These are phyloP conservation scores for Margaritispora aquatica DNA, from an alignment of 495 filamentous ascomycete genomes.

Conservation along the genomic window DNA sequence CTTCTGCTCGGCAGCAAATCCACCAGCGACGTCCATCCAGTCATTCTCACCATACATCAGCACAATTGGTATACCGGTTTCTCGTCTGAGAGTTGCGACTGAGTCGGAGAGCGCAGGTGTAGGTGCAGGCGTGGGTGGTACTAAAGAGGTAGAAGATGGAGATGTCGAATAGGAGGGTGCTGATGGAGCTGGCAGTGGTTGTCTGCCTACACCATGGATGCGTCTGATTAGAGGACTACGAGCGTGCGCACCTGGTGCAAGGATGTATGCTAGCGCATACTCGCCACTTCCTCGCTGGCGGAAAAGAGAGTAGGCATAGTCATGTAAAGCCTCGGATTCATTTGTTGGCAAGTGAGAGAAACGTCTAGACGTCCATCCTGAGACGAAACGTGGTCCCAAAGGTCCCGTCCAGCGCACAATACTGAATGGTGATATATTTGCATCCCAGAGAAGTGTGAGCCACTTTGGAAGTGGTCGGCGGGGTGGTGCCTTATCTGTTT, in stretches of 20 bases:
- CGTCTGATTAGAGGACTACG: slow-evolving; percentile 80
- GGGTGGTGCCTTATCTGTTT: slow-evolving; percentile 23
- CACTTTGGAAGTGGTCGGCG: slow-evolving; percentile 69
- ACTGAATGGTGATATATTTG: slow-evolving; percentile 92
- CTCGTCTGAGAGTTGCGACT: slow-evolving; percentile 32
- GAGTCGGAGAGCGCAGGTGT: neutral
- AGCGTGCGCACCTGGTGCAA: slow-evolving; percentile 90
- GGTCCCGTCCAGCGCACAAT: slow-evolving; percentile 88
- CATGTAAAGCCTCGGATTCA: slow-evolving; percentile 79
- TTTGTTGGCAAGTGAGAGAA: slow-evolving; percentile 81
- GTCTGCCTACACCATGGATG: slow-evolving; percentile 79
- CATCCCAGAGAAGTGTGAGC: slow-evolving; percentile 91
- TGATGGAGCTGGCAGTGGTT: slow-evolving; percentile 32
- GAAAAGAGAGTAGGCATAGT: slow-evolving; percentile 94
- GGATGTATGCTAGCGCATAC: slow-evolving; percentile 86
- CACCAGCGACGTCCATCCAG: slow-evolving; percentile 95
- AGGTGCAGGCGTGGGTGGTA: neutral
- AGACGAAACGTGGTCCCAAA: slow-evolving; percentile 83
- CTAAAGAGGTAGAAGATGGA: slow-evolving; percentile 12
- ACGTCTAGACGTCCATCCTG: slow-evolving; percentile 87
- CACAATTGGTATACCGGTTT: slow-evolving; percentile 77
- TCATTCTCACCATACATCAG: slow-evolving; percentile 96
- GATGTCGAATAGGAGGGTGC: slow-evolving; percentile 12
- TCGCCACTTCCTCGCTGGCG: slow-evolving; percentile 87
- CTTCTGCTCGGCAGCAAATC: slow-evolving; percentile 73